Evolutionary conservation across 2,329 filamentous ascomycete species (phyloP), one percentile per base, ranked within the genome.

Genomic region (Pseudogymnoascus destructans): DNA sequence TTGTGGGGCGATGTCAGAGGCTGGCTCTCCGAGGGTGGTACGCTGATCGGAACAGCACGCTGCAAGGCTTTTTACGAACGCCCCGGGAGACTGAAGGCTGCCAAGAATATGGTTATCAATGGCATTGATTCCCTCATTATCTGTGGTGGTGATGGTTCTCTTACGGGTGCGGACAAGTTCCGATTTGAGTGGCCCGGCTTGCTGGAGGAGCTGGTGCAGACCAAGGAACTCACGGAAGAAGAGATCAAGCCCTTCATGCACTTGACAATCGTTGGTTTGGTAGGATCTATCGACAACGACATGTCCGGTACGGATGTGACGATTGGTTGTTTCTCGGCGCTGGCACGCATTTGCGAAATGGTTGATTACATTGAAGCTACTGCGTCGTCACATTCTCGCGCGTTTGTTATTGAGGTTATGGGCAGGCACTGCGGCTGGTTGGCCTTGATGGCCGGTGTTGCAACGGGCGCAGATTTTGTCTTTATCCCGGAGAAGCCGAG

Each of bases 401-500:
- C 93, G 36, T 98, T 98, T 72, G 91, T 98, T 59, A 87, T 98
- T 62, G 93, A 96, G 72, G 93, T 98, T 67, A 98, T 98, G 93
- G 93, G 93, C 55, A 81, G 93, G 60, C 92, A 98, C 73, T 98
- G 93, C 71, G 93, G 93, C 62, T 98, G 93, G 93, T 78, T 98
- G 62, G 93, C 93, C 38, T 79, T 98, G 61, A 96, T 97, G 86
- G 87, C 92, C 11, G 92, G 91, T 67, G 91, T 98, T 60, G 91
- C 89, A 60, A 95, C 89, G 0, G 93, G 92, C 55, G 91, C 93
- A 13, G 93, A 98, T 72, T 98, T 95, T 73, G 82, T 97, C 66
- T 97, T 98, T 72, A 92, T 96, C 63, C 93, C 93, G 0, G 93
- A 98, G 73, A 90, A 91, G 70, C 93, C 93, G 60, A 88, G 89